Evolutionary conservation across 768 basidiomycete species (phyloP), one percentile per base, ranked within the genome.

Genomic region (Antrodiella citrinella): DNA sequence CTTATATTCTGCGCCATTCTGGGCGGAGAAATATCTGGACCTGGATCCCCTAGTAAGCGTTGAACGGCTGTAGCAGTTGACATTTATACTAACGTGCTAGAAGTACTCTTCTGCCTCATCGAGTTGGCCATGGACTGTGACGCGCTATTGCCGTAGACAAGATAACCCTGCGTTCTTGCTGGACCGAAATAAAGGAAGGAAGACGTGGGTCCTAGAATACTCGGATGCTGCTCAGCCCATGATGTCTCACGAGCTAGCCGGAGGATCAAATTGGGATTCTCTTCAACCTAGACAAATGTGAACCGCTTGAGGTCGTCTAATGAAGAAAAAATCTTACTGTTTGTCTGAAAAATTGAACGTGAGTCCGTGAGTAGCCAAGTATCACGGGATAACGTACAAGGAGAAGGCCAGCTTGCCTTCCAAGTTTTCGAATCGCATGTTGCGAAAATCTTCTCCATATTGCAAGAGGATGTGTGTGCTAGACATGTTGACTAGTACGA

Each of bases 171-270:
- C 2, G 71, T 57, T 48, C 71, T 74, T 39, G 70, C 70, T 4
- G 87, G 85, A 1, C 87, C 87, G 51, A 90, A 80, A 59, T 86
- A 89, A 53, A 88, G 76, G 61, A 75, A 86, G 4, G 87, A 80
- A 38, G 77, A 83, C 52, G 74, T 77, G n/a, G 87, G 87, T n/a
- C 87, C 87, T 80, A 87, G 82, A 54, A 88, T 80, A 44, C 69
- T 73, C 20, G 79, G 77, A 59, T 86, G 80, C 49, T 79, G 80
- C 57, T 80, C 74, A 20, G 78, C 70, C 86, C 87, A 89, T 19
- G 68, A 71, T 0, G 72, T 63, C 58, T 89, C 84, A 15, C 87
- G 78, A 38, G 74, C 72, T 48, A 89, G 67, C 54, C 80, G 75
- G 52, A 86, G 72, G 52, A 88, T 72, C 22, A 75, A 65, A 64